Evolutionary conservation across 371 early-diverging fungal species (phyloP), one percentile per base, ranked within the genome.

Genomic region (Saksenaea oblongispora): DNA sequence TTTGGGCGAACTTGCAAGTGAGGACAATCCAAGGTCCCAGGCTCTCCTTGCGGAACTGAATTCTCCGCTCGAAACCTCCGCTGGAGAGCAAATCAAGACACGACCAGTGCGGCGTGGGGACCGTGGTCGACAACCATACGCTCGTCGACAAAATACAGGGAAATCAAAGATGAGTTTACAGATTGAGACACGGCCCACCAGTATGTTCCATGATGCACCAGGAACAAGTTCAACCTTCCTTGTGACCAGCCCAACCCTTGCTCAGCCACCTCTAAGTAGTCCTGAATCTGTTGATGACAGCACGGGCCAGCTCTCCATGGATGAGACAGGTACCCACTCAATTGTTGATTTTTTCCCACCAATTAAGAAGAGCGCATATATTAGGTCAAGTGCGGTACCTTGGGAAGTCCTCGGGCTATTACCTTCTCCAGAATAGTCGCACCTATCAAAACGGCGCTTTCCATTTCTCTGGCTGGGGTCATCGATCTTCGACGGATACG

Each of bases 41-140:
- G 79, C 79, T 22, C 64, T 87, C 8, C 62, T 84, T 14, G 80
- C 77, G 7, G 87, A 88, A 64, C 75, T 88, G 10, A 81, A 85
- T 62, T 75, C 85, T 57, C 85, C 68, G 57, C 70, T 70, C 55
- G 81, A 80, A 61, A 80, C 78, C 34, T 64, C 77, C 9, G 58
- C 69, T 36, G 80, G 81, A 1, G 74, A 83, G 34, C 69, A 62
- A 41, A 87, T 90, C 62, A 66, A 66, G 26, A 62, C 68, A 24
- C 54, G 78, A 57, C 81, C 81, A 5, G 63, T 74, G 0, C 53
- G 79, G 39, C 62, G 87, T 56, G 64, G 64, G 26, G 70, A 70
- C 37, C 51, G 51, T 22, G 1, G 22, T 47, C 51, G 51, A 26
- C 87, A 87, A 14, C 88, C n/a, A n/a, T n/a, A n/a, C 8, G 51